A percentile compares a stretch with the other conserved stretches of the same genome.
Evolutionary conservation across 306 rosid species (phyloP).

Genomic region (Rosa multiflora): DNA sequence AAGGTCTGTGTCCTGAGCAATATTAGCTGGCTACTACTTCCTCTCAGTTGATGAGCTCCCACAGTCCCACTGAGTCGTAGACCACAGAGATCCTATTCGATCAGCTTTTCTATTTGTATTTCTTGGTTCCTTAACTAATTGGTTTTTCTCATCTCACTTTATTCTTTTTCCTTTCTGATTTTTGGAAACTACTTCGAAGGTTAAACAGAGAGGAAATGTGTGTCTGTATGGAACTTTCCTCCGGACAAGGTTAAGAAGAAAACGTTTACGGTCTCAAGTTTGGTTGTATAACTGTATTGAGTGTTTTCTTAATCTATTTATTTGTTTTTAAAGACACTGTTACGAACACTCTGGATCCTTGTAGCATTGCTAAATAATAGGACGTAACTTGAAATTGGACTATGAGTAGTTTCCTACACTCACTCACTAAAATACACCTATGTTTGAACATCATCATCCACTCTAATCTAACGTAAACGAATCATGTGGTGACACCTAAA

Average conservation of each 20-base stretch:
- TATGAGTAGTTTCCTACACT: neutral
- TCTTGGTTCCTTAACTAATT: neutral
- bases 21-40: conserved; percentile 80
- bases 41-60: conserved; percentile 18
- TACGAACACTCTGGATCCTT: neutral
- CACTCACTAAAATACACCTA: neutral
- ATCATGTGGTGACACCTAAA: neutral
- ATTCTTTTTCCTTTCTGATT: neutral
- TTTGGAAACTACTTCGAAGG: neutral
- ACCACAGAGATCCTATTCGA: neutral
- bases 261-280: neutral
- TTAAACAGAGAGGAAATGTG: neutral
- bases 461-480: neutral
- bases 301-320: neutral
- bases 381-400: neutral
- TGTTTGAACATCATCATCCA: neutral
- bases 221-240: neutral
- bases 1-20: conserved; percentile 46
- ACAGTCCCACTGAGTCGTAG: conserved; percentile 12
- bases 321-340: too few relatives aligned
- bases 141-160: neutral
- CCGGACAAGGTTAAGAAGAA: neutral
- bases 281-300: neutral
- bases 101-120: neutral
- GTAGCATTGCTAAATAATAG: neutral